Percentiles rank a stretch among this genome's conserved stretches.
Conservation (phyloP, 805 yeast species). For the Candida loeiensis region DNA sequence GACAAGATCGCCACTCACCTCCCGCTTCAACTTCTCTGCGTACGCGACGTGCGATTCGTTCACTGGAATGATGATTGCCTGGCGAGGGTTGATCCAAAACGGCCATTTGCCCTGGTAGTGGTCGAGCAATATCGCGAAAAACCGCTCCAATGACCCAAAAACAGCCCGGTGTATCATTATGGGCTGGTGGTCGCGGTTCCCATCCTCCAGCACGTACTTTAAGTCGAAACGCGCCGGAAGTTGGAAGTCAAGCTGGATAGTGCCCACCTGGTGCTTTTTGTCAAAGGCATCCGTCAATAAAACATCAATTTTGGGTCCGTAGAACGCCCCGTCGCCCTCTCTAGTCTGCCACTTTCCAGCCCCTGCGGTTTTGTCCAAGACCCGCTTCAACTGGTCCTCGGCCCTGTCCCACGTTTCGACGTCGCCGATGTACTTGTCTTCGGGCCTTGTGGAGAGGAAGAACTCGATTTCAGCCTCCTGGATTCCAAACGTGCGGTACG, state of each 20-base stretch:
- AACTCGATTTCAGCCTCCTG: slow-evolving; percentile 47
- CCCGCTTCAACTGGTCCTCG: slow-evolving; percentile 59
- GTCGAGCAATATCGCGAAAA: slow-evolving; percentile 85
- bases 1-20: slow-evolving; percentile 45
- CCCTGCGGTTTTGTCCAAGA: slow-evolving; percentile 45
- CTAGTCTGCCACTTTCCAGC: slow-evolving; percentile 66
- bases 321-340: slow-evolving; percentile 95
- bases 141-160: slow-evolving; percentile 91
- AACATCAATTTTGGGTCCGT: slow-evolving; percentile 95
- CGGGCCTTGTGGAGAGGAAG: slow-evolving; percentile 84
- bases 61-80: slow-evolving; percentile 80
- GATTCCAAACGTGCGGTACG: slow-evolving; percentile 69
- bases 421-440: slow-evolving; percentile 69
- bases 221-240: slow-evolving; percentile 81
- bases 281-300: slow-evolving; percentile 74
- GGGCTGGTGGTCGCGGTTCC: slow-evolving; percentile 58
- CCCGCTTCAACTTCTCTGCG: slow-evolving; percentile 46
- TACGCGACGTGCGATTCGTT: slow-evolving; percentile 55
- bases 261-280: slow-evolving; percentile 89
- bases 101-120: slow-evolving; percentile 96
- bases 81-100: slow-evolving; percentile 93
- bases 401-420: slow-evolving; percentile 79
- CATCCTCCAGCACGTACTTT: slow-evolving; percentile 53
- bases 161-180: slow-evolving; percentile 97
- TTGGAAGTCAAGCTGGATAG: slow-evolving; percentile 93